phyloP scores from a whole-genome alignment of 352 stramenopile genomes.

The Blastocystis sp. region DNA sequence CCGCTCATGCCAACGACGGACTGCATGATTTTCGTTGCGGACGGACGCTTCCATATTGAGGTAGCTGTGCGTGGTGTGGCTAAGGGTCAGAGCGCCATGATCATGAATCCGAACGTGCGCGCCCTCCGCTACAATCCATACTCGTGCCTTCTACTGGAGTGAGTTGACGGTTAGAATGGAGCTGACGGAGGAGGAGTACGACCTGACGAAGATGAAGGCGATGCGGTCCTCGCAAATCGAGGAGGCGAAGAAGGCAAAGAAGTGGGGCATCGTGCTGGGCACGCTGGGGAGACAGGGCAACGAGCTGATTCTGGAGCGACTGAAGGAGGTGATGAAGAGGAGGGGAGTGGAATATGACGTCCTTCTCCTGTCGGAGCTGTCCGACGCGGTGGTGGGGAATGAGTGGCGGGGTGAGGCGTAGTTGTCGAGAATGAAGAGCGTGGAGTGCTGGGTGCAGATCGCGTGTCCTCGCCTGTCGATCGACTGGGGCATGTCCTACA shows the following conservation, averaged over 20 bases:
- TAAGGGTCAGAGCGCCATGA: slow-evolving; percentile 89
- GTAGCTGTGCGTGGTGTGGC: slow-evolving; percentile 75
- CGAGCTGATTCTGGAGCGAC: slow-evolving; percentile 89
- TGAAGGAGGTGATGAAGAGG: slow-evolving; percentile 85
- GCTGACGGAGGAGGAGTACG: slow-evolving; percentile 94
- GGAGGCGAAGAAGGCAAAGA: slow-evolving; percentile 79
- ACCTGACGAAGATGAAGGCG: slow-evolving; percentile 91
- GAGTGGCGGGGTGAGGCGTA: slow-evolving; percentile 78
- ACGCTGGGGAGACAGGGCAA: slow-evolving; percentile 97
- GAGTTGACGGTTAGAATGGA: slow-evolving; percentile 72
- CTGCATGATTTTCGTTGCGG: slow-evolving; percentile 95
- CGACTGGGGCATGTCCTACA: slow-evolving; percentile 96
- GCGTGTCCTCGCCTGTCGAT: slow-evolving; percentile 96
- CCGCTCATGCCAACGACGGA: slow-evolving; percentile 87
- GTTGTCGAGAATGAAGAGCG: slow-evolving; percentile 84
- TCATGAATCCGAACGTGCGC: slow-evolving; percentile 92
- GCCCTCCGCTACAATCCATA: slow-evolving; percentile 99
- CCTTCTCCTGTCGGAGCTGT: slow-evolving; percentile 95
- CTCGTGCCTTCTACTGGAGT: slow-evolving; percentile 81
- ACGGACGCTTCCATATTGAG: slow-evolving; percentile 98
- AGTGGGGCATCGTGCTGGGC: slow-evolving; percentile 95
- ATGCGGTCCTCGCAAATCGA: slow-evolving; percentile 81
- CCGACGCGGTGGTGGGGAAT: slow-evolving; percentile 82
- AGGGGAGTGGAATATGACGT: slow-evolving; percentile 90
- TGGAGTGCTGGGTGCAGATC: slow-evolving; percentile 97